Evolutionary conservation across 2,329 filamentous ascomycete genomes (phyloP).

Genomic region (Acarospora socialis): DNA sequence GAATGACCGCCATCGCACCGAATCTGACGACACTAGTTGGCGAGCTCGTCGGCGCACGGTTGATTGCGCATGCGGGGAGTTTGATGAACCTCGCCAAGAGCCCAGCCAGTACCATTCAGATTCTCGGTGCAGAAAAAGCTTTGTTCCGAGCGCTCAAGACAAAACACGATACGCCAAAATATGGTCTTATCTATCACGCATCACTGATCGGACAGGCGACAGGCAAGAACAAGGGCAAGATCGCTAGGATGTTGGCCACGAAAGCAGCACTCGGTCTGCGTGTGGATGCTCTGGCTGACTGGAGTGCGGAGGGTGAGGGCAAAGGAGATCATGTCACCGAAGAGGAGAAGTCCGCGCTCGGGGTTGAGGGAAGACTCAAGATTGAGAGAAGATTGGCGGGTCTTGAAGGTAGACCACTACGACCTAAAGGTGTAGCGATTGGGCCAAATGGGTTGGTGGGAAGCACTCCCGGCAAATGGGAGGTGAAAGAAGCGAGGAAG

Average conservation of each 20-base stretch:
- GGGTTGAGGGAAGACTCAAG: constrained; percentile 42
- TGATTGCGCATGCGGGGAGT: constrained; percentile 90
- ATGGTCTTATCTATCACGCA: constrained; percentile 85
- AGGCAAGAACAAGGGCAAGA: constrained; percentile 98
- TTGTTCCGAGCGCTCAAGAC: constrained; percentile 97
- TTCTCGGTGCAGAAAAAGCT: constrained; percentile 95
- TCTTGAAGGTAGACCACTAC: constrained; percentile 81
- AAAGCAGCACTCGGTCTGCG: constrained; percentile 88
- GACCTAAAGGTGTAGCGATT: constrained; percentile 60
- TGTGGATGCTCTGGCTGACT: constrained; percentile 76
- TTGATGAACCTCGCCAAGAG: constrained; percentile 91
- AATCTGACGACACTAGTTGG: constrained; percentile 90
- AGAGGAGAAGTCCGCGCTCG: constrained; percentile 73
- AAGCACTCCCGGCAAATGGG: constrained; percentile 54
- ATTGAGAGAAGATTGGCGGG: constrained; percentile 34
- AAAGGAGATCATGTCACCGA: constrained; percentile 56
- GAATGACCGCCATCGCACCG: constrained; percentile 93
- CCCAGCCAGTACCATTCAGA: constrained; percentile 91
- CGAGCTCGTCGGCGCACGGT: constrained; percentile 80
- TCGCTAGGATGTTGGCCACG: constrained; percentile 86
- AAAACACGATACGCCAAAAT: constrained; percentile 98
- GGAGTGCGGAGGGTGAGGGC: constrained; percentile 53
- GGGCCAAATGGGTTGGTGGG: constrained; percentile 58
- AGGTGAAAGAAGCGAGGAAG: constrained; percentile 80
- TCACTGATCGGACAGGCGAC: constrained; percentile 93